Evolutionary conservation across 1,284 basidiomycete species (phyloP), one percentile per base, ranked within the genome.

Genomic region (Trametes sp.): DNA sequence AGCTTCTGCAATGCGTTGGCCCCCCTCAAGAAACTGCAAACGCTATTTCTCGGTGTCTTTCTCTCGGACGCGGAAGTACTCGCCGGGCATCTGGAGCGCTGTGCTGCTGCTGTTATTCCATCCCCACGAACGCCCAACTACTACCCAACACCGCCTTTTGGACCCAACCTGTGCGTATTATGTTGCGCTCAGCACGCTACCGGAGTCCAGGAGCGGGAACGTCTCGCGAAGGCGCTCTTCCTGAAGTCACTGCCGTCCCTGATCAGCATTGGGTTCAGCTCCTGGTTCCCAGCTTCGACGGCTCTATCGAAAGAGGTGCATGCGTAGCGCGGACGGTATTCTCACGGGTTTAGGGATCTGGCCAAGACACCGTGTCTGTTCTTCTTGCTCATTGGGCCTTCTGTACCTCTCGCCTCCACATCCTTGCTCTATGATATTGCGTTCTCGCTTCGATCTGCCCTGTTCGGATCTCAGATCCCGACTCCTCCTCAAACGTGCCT

Each of bases 11-110:
- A 62, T 14, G 74, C 72, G 23, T 67, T 83, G 13, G 69, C 70
- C 53, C 69, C 76, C 16, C 78, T 90, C 19, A 73, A 68, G 35
- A 76, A 78, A 16, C 78, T 91, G n/a, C 73, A 77, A 24, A 72
- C 81, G 63, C 78, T 91, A 14, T 82, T 84, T 65, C 76, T 91
- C 38, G 89, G 89, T 0, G 75, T 87, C 63, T 85, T 83, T 68
- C 81, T 87, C 16, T 87, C 86, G 0, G 76, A 80, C 54, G 78
- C 80, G 54, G 75, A 76, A 23, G 72, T 84, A 53, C 68, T 85
- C 33, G 74, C 76, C 65, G 62, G 66, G 33, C 63, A 67, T 50
- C 45, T 63, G 16, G 69, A 70, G 14, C 77, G 83, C 19, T 73
- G 66, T 21, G 59, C 71, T 7, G 57, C 82, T 38, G 74, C 80